These are phyloP conservation scores for Helotiales sp. DNA, from an alignment of 2,329 filamentous ascomycete species.

Conservation along the genomic window DNA sequence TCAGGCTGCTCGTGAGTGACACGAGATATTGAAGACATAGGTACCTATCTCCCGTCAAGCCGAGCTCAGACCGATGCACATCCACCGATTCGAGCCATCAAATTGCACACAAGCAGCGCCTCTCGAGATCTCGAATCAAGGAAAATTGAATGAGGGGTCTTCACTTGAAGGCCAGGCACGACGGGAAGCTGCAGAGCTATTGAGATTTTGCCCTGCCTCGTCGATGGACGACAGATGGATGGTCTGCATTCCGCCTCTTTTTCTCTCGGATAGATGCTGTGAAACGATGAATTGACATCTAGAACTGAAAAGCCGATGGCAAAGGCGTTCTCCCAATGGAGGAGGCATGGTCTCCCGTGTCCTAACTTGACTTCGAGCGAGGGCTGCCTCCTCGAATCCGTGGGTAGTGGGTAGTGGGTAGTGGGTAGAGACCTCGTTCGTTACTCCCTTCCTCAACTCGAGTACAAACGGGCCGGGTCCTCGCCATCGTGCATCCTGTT, in stretches of 20 bases:
- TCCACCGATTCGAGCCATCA: not conserved
- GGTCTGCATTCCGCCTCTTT: not conserved
- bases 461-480: slow-evolving; percentile 26
- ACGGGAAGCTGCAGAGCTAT: slow-evolving; percentile 3
- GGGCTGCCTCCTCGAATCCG: not conserved
- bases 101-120: not conserved
- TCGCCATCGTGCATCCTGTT: slow-evolving; percentile 20
- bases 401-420: not conserved
- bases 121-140: not conserved
- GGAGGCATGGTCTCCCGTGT: not conserved
- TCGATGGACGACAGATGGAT: not conserved
- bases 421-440: slow-evolving; percentile 8
- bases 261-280: not conserved
- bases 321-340: not conserved
- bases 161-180: not conserved
- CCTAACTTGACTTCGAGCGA: not conserved
- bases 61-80: slow-evolving; percentile 13
- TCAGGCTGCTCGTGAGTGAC: slow-evolving; percentile 14
- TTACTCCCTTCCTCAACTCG: slow-evolving; percentile 11
- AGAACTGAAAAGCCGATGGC: not conserved
- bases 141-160: not conserved
- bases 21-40: not conserved
- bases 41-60: slow-evolving; percentile 8
- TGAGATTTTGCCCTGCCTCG: not conserved
- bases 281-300: not conserved